Conservation (phyloP, 2,329 filamentous ascomycete species). For the Ophiostoma sp. region DNA sequence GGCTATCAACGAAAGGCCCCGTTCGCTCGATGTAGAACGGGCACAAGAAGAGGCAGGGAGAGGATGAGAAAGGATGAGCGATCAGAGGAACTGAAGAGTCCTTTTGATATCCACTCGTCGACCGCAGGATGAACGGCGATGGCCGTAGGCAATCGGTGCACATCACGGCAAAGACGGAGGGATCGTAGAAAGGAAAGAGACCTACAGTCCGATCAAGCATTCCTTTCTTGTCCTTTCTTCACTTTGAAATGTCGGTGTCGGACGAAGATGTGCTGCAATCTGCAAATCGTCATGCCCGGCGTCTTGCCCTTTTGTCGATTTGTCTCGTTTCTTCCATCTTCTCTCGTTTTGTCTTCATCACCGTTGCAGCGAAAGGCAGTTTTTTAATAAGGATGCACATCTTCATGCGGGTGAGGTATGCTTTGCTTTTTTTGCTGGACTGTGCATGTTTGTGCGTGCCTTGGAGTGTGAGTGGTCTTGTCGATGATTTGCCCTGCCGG, state of each 20-base stretch:
- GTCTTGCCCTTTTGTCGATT: not conserved
- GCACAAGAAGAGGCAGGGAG: not conserved
- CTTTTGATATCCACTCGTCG: not conserved
- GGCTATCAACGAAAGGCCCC: not conserved
- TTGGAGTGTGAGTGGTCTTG: conserved; percentile 10
- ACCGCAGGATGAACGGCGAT: not conserved
- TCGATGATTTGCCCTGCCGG: not conserved
- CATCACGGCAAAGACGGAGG: not conserved
- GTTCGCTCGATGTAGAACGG: not conserved
- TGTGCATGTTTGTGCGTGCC: not conserved
- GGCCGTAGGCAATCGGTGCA: not conserved
- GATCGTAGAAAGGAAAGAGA: not conserved
- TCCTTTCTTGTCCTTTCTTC: not conserved
- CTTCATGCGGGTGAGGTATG: not conserved
- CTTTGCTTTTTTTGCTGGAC: not conserved
- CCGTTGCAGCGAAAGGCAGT: not conserved
- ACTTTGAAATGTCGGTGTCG: conserved; percentile 13
- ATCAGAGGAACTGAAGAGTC: not conserved
- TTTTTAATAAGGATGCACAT: not conserved
- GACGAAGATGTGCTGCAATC: not conserved
- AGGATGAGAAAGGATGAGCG: not conserved
- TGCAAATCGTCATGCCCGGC: not conserved
- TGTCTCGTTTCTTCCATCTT: not conserved
- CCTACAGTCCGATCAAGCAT: no score
- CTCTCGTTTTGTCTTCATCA: not conserved